Evolutionary conservation across 2,329 filamentous ascomycete species (phyloP).

Genomic region (Stemphylium vesicarium): DNA sequence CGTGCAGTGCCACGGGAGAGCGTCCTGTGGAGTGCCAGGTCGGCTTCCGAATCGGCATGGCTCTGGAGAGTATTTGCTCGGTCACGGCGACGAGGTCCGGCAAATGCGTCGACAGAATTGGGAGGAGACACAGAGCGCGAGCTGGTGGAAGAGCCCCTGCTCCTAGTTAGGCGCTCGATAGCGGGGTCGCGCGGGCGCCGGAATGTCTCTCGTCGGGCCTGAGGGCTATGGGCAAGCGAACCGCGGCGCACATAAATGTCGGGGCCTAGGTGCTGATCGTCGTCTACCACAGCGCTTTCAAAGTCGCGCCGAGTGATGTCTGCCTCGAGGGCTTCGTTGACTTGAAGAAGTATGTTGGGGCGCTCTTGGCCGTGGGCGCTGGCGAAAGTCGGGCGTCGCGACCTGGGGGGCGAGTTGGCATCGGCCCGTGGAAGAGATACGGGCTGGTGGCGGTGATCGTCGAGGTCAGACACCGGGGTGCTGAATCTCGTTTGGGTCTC

Average conservation of each 20-base stretch:
- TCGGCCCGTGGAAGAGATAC: conserved; percentile 66
- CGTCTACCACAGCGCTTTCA: conserved; percentile 83
- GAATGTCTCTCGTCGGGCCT: conserved; percentile 53
- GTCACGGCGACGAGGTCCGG: conserved; percentile 84
- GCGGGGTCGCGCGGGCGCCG: conserved; percentile 48
- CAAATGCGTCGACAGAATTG: conserved; percentile 97
- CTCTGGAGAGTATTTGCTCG: conserved; percentile 73
- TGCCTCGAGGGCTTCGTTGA: conserved; percentile 54
- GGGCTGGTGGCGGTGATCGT: conserved; percentile 80
- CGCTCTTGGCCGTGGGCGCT: conserved; percentile 61
- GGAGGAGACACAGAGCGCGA: conserved; percentile 82
- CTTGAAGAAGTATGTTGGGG: conserved; percentile 52
- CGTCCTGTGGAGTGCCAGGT: conserved; percentile 70
- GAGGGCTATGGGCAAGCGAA: conserved; percentile 51
- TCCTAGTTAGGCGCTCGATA: conserved; percentile 46
- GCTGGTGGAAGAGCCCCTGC: conserved; percentile 58
- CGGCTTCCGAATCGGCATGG: conserved; percentile 57
- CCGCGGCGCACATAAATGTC: conserved; percentile 57
- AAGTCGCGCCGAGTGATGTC: conserved; percentile 73
- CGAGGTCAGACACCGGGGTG: conserved; percentile 78
- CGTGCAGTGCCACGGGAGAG: conserved; percentile 71
- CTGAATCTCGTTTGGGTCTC: conserved; percentile 71
- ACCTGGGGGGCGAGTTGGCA: conserved; percentile 56
- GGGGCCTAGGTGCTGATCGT: conserved; percentile 60
- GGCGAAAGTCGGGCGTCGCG: conserved; percentile 74